Base-by-base conservation (phyloP, 345 rosid species). In the Melaleuca quinquenervia region DNA sequence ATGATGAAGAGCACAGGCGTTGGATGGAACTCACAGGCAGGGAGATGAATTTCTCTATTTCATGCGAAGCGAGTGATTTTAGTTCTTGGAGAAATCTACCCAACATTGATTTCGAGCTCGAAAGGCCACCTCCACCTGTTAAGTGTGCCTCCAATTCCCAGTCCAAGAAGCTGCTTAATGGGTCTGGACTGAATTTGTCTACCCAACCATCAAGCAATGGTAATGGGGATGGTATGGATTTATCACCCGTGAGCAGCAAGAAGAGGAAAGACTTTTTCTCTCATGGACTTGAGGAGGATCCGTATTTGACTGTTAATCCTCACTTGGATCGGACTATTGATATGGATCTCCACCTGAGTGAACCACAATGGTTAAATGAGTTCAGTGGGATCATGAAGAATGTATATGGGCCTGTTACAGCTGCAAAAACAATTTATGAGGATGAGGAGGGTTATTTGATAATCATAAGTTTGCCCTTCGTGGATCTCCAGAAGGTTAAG, bases 21-120 rank as follows among this genome's bases (percentile, higher is more conserved):
- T 97, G 98, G 98, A 90, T 87, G 87, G 99, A 96, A 55, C 98
- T 97, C 32, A 97, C 99, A 0, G 99, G 98, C 12, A 90, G 98
- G 88, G 99, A 97, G 86, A 82, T 92, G 88, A 97, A 92, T 89
- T 96, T 97, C 91, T 86, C 93, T 5, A 90, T 97, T 82, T 95
- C 98, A 74, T 83, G 87, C 1, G 99, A 97, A 86, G 98, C 99
- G 60, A 94, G 98, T 62, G 99, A 94, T 91, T 97, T 95, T 87
- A 89, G 98, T 84, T 93, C 96, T 2, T 97, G 99, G 99, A 96
- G 99, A 76, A 95, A 91, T 89, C 94, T 97, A 83, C 99, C 98
- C 3, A 96, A 90, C 91, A 94, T 95, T 56, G 99, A 97, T 82
- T 95, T 97, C 85, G 99, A 95, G 92, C 96, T 96, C 15, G 99